Conservation (phyloP, 345 rosid species). For the Boechera stricta region DNA sequence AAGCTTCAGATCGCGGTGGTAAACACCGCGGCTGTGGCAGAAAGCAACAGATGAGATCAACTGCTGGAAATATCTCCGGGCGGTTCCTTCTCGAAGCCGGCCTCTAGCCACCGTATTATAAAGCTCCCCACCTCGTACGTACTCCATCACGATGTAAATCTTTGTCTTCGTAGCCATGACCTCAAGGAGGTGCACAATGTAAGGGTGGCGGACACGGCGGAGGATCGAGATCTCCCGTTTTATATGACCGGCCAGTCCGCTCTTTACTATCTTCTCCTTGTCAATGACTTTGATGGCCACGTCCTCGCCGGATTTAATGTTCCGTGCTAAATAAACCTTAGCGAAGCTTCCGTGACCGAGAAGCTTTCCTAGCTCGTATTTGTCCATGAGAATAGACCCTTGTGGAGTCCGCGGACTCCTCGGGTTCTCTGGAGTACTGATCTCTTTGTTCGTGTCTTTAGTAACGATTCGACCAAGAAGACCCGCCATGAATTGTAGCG, state of each 20-base stretch:
- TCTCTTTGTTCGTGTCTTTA: constrained; percentile 30
- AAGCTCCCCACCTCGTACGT: constrained; percentile 85
- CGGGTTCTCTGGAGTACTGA: constrained; percentile 32
- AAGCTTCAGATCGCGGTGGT: constrained; percentile 91
- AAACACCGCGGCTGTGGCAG: constrained; percentile 88
- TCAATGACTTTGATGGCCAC: constrained; percentile 87
- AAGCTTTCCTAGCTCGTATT: constrained; percentile 84
- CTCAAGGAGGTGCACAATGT: constrained; percentile 74
- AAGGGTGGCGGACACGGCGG: constrained; percentile 69
- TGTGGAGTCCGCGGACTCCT: constrained; percentile 40
- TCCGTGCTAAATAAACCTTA: constrained; percentile 79
- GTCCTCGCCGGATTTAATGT: constrained; percentile 64
- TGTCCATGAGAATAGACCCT: constrained; percentile 60
- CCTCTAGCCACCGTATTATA: constrained; percentile 77
- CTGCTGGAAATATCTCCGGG: constrained; percentile 78
- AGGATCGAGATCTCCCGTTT: constrained; percentile 95
- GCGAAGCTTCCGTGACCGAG: constrained; percentile 98
- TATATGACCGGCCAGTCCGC: constrained; percentile 57
- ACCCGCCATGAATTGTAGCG: constrained; percentile 34
- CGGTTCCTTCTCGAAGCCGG: constrained; percentile 65
- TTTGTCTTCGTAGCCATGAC: constrained; percentile 84
- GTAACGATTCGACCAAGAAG: constrained; percentile 37
- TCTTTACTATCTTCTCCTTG: constrained; percentile 65
- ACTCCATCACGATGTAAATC: constrained; percentile 91
- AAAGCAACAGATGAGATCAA: constrained; percentile 81